Evolutionary conservation across 164 flowering plant species (phyloP), one percentile per base, ranked within the genome.

Genomic region (Chloranthus sessilifolius): DNA sequence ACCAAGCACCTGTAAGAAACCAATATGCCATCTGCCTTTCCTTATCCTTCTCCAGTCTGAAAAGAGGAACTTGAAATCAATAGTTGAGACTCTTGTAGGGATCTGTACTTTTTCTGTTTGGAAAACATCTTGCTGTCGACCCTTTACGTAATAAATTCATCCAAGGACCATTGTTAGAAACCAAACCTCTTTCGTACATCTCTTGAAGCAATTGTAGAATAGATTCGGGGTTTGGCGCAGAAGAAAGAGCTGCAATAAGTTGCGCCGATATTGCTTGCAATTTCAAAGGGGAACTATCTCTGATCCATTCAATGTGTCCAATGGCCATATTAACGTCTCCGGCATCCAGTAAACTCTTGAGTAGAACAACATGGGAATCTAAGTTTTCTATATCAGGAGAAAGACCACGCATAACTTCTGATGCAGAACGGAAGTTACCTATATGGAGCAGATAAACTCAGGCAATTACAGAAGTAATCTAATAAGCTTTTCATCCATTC

Each of bases 331-430:
- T 31, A 45, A 72, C 26, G 64, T 87, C 79, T 44, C 67, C 73
- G 43, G 80, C 72, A 40, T 83, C 84, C 7, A 68, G 81, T 43
- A 87, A 63, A 60, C 46, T 73, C 65, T 74, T 81, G 40, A 90
- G 71, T 54, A 90, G 62, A 45, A 65, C 60, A 9, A 70, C 71
- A 63, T 90, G 83, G 31, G 80, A 58, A 22, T 64, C 65, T 34
- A 58, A 25, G 42, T 51, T 55, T 46, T 52, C 65, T 33, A 64
- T 1, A 33, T 69, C 70, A 33, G 47, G 39, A 5, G 53, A 19
- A 21, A 68, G 60, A 42, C 60, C 60, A 43, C 56, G 50, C 14
- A 86, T 74, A 27, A 85, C 67, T 63, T 71, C 59, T 21, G 72
- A 73, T 59, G 88, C 94, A 23, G 64, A 61, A 22, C 33, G 26